Evolutionary conservation across 495 filamentous ascomycete genomes (phyloP), one percentile per base, ranked within the genome.

Genomic region (Mycothermus thermophilus): DNA sequence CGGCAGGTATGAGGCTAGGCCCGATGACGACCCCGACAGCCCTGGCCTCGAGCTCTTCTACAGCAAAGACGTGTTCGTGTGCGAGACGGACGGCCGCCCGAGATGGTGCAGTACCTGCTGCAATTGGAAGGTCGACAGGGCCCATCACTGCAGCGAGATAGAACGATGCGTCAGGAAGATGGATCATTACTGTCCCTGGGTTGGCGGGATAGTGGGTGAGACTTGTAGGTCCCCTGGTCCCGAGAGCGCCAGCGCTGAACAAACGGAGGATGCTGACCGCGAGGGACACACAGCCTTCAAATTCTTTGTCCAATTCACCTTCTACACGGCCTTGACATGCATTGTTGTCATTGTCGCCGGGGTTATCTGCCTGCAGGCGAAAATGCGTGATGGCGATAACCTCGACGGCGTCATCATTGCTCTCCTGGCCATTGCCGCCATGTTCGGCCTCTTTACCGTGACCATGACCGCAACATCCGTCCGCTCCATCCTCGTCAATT

Each of bases 171-270:
- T 88, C 19, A 61, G 64, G 20, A 88, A 83, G 46, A 88, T 93
- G 80, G 87, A 95, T 44, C 87, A 95, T 52, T 93, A 83, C 46
- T 95, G 87, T 54, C 87, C 87, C 1, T 95, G 87, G 84, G 86
- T 92, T 33, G 87, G 87, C 15, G 87, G 87, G 12, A 76, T 92
- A 34, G 75, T 95, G 8, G 80, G 75, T 0, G 87, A 93, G 49
- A 86, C 60, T 0, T 69, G 66, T 69, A 35, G 45, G 64, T 52
- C 16, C 8, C n/a, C n/a, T n/a, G n/a, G n/a, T n/a, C n/a, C n/a
- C n/a, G n/a, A n/a, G n/a, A n/a, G n/a, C n/a, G n/a, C n/a, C n/a
- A n/a, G n/a, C n/a, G n/a, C n/a, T n/a, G n/a, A n/a, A n/a, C n/a
- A n/a, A n/a, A n/a, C n/a, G n/a, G n/a, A n/a, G n/a, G n/a, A n/a